phyloP scores from a whole-genome alignment of 2,329 filamentous ascomycete genomes.

The Xylariaceae sp. region DNA sequence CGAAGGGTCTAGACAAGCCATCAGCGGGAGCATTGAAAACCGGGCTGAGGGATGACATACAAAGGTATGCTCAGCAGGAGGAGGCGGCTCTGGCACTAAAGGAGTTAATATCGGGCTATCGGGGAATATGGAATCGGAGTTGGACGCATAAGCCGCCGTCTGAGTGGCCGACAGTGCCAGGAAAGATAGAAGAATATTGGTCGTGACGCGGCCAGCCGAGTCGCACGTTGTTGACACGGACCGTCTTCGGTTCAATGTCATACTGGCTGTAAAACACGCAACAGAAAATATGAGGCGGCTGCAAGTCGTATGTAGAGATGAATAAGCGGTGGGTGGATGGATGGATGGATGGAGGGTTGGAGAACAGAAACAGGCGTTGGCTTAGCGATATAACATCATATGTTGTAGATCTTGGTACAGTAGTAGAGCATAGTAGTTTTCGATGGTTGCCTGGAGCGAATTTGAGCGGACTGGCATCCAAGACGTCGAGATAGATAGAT shows the following conservation, averaged over 20 bases:
- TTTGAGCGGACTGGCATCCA: background rate
- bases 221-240: slow-evolving; percentile 38
- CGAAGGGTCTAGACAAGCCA: slow-evolving; percentile 52
- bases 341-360: too few species aligned
- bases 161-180: slow-evolving; percentile 54
- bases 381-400: background rate
- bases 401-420: background rate
- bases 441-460: slow-evolving; percentile 7
- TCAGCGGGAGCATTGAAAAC: slow-evolving; percentile 6
- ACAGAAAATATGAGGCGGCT: background rate
- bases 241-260: slow-evolving; percentile 29
- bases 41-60: slow-evolving; percentile 32
- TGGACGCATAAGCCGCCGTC: slow-evolving; percentile 34
- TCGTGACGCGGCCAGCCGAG: slow-evolving; percentile 61
- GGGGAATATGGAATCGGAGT: slow-evolving; percentile 42
- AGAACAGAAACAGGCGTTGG: background rate
- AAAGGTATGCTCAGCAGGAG: slow-evolving; percentile 54
- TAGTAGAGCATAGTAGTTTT: background rate
- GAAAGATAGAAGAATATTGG: slow-evolving; percentile 61
- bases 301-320: background rate
- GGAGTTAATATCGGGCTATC: slow-evolving; percentile 41
- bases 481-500: background rate
- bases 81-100: slow-evolving; percentile 42
- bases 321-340: background rate
- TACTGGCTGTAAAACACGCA: slow-evolving; percentile 14